Evolutionary conservation across 2,329 filamentous ascomycete genomes (phyloP), one percentile per base, ranked within the genome.

Genomic region (Colletotrichum brevisporum): DNA sequence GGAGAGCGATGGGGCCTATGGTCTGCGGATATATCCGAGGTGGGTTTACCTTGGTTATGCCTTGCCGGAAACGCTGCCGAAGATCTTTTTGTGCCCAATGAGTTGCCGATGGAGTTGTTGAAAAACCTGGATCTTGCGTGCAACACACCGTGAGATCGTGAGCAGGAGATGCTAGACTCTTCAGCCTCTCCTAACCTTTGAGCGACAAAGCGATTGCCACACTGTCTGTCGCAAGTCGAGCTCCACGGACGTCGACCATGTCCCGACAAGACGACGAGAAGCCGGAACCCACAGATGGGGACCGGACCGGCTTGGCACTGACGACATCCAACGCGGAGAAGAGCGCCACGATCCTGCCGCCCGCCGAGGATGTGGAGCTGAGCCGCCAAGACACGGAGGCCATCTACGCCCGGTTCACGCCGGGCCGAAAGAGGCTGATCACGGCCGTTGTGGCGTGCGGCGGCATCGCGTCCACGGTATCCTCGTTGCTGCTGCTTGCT

Each of bases 401-500:
- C 9, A 45, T 69, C 3, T 69, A 69, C 39, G 27, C n/a, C 18
- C 60, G 36, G 21, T 69, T 69, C 26, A 27, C 43, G 6, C 67
- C 55, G 5, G 41, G 43, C 5, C 55, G 63, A 12, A 69, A 69
- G 36, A 39, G 62, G n/a, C 67, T 69, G 21, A 47, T 69, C 6
- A 69, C 67, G 1, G 55, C 51, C 3, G 67, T 69, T 6, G 62
- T 69, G 6, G 67, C 67, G 5, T 69, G 67, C 5, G 62, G 67
- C 5, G 67, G 67, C 3, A 36, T 69, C 6, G 63, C 67, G 12
- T 69, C 67, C 1, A 69, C 67, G 2, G 39, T 69, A 2, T 69
- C 67, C 10, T 60, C 62, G 21, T 12, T 69, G 50, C 36, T 91
- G 1, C 89, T 95, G 13, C 80, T 95, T 13, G 86, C 92, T 1